Evolutionary conservation across 179 eudicot genomes (phyloP), one percentile per base, ranked within the genome.

Genomic region (Actinidia arguta): DNA sequence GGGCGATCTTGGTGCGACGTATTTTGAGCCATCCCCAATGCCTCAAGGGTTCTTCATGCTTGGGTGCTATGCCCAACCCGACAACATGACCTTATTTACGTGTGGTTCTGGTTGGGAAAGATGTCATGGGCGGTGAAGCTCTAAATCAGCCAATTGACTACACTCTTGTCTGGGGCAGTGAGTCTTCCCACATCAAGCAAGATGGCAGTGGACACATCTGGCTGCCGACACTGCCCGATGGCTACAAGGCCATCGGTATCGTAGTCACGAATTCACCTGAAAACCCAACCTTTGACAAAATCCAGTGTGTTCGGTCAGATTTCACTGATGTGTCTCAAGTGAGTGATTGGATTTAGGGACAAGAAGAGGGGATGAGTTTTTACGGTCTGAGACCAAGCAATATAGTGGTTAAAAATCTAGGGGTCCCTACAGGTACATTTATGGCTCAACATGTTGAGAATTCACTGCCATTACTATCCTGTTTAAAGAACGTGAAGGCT

Each of bases 41-140:
- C 96, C 99, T 0, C 92, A 91, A 48, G 97, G 96, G 5, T 96
- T 92, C 83, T 90, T 76, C 80, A 85, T 89, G 85, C 95, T 96
- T 8, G 98, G 99, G 17, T 86, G 85, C 84, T 96, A 93, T 83
- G 88, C 91, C 83, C 98, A 94, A 74, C 87, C 93, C 24, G 90
- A 91, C 84, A 91, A 90, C 63, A 79, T 58, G 25, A 90, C 97
- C 13, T 58, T 93, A 25, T 88, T 85, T 58, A 97, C 97, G 25
- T 91, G 87, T n/a, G 85, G 92, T 94, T 81, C 92, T 96, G 63
- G 95, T 85, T 2, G 97, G 88, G 44, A 92, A 92, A 54, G 93
- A 89, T 81, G 74, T 71, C 36, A 17, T 84, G 17, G 62, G 10
- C n/a, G 81, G 67, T 50, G 76, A 13, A 9, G 81, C 90, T 48